Percentiles rank a stretch among this genome's conserved stretches.
phyloP scores from a whole-genome alignment of 2,329 filamentous ascomycete species.

The Botrytis squamosa region DNA sequence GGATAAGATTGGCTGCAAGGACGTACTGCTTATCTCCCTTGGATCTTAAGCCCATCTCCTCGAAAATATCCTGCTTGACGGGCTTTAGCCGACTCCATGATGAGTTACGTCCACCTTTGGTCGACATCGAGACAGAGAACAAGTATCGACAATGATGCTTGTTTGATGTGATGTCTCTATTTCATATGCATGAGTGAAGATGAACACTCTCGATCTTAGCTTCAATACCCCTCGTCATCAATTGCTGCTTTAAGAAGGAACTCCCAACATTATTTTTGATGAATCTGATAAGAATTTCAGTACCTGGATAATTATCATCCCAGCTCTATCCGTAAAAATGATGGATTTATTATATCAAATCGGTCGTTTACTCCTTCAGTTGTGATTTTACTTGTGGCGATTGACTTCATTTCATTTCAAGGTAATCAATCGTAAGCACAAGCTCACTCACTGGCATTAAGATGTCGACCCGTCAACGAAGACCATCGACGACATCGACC shows the following conservation, averaged over 20 bases:
- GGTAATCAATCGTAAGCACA: not conserved
- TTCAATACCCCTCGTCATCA: conserved; percentile 5
- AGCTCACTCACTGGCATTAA: not conserved
- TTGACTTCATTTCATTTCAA: not conserved
- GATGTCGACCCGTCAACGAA: conserved; percentile 36
- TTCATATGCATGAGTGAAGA: not conserved
- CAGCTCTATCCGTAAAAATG: not conserved
- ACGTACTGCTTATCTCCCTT: conserved; percentile 82
- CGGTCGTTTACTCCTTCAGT: not conserved
- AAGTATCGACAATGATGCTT: conserved; percentile 3
- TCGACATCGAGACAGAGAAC: conserved; percentile 31
- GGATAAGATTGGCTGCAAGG: not conserved
- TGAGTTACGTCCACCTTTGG: conserved; percentile 40
- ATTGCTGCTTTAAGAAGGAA: conserved; percentile 19
- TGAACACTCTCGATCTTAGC: conserved; percentile 8
- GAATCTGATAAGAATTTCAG: not conserved
- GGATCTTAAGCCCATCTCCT: conserved; percentile 80
- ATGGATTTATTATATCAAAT: not conserved
- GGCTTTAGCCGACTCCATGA: conserved; percentile 73
- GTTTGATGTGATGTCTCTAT: not conserved
- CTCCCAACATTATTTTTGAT: conserved; percentile 15
- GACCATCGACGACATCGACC: conserved; percentile 27
- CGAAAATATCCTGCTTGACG: conserved; percentile 71
- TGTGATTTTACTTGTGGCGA: not conserved
- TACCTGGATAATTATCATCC: not conserved